These are phyloP conservation scores for Diaporthe destruens DNA, from an alignment of 2,329 filamentous ascomycete genomes.

Conservation along the genomic window DNA sequence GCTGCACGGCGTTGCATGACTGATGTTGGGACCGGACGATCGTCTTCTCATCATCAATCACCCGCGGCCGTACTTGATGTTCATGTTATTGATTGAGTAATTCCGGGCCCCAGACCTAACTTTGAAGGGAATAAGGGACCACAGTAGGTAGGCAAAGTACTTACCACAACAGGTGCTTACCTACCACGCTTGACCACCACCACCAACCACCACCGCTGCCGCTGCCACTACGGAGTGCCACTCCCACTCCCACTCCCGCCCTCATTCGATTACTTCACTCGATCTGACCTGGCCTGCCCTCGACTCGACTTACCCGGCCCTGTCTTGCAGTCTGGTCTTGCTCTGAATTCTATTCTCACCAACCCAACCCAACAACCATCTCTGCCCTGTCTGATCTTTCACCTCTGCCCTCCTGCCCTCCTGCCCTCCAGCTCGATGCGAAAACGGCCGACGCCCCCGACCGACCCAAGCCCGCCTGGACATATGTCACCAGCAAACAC, in stretches of 20 bases:
- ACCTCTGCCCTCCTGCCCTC: background rate
- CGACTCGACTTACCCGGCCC: background rate
- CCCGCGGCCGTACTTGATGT: constrained; percentile 12
- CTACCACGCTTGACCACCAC: no score
- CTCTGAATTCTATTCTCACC: background rate
- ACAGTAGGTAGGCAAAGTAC: no score
- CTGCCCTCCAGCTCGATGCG: background rate
- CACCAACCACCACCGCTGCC: background rate
- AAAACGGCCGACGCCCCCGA: constrained; percentile 14
- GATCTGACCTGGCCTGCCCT: constrained; percentile 4
- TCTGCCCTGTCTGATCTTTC: constrained; percentile 4
- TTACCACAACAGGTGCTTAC: no score
- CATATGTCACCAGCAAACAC: constrained; percentile 7
- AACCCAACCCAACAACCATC: background rate
- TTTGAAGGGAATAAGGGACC: background rate
- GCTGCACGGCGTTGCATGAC: constrained; percentile 14
- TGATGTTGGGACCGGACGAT: constrained; percentile 27
- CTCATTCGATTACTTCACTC: constrained; percentile 17
- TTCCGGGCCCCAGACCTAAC: constrained; percentile 2
- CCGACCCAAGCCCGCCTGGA: constrained; percentile 6
- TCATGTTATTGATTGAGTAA: constrained; percentile 1
- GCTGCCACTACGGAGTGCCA: background rate
- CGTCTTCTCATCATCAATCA: constrained; percentile 14
- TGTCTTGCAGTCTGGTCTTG: background rate
- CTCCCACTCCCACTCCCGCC: background rate